Evolutionary conservation across 2,329 filamentous ascomycete genomes (phyloP).

Genomic region (Aureobasidium melanogenum): DNA sequence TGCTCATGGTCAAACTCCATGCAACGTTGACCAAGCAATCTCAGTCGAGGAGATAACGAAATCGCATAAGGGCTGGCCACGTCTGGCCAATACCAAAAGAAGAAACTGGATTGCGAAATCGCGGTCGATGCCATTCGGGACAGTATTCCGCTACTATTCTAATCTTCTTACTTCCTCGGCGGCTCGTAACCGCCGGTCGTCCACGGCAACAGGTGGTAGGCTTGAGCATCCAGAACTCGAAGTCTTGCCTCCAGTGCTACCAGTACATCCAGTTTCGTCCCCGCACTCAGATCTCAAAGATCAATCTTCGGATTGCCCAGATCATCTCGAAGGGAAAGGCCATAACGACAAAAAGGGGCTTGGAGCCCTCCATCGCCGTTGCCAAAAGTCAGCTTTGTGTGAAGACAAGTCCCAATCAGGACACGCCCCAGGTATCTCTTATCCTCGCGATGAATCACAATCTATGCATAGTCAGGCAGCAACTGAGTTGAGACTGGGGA

Average conservation of each 20-base stretch:
- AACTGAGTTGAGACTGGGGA: neutral
- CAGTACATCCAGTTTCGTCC: neutral
- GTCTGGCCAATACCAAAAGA: conserved; percentile 1
- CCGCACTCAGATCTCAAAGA: neutral
- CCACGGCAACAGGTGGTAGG: conserved; percentile 32
- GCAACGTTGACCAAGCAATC: neutral
- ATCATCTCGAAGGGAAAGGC: neutral
- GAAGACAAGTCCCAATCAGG: neutral
- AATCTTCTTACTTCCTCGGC: conserved; percentile 34
- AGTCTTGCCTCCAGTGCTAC: conserved; percentile 31
- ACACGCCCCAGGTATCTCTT: neutral
- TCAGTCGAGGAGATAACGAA: neutral
- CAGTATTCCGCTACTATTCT: conserved; percentile 36
- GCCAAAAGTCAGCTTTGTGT: neutral
- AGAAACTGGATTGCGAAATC: conserved; percentile 9
- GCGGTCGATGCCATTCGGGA: conserved; percentile 15
- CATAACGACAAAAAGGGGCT: neutral
- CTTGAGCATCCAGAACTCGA: conserved; percentile 40
- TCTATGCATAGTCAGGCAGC: neutral
- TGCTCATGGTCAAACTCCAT: neutral
- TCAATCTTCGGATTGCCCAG: neutral
- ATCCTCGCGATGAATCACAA: neutral
- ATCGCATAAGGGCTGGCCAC: neutral
- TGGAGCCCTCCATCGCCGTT: neutral
- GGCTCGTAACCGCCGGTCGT: conserved; percentile 37